Conservation (phyloP, 169 alveolate genomes). For the Plasmodium chabaudi region DNA sequence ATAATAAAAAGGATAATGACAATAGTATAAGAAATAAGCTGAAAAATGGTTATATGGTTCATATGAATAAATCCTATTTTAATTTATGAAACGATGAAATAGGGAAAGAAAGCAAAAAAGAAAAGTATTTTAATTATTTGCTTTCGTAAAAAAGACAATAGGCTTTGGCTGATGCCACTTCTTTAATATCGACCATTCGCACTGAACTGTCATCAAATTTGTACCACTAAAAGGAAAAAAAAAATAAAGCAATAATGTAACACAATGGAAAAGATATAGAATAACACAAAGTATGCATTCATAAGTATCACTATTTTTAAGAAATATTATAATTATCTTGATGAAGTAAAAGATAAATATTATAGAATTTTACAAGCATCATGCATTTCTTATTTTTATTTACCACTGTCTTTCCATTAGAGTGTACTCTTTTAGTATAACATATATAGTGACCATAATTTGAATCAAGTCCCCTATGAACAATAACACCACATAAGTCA, state of each 20-base stretch:
- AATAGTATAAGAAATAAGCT: no score
- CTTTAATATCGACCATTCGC: conserved; percentile 44
- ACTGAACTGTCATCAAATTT: conserved; percentile 66
- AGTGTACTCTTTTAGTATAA: conserved; percentile 57
- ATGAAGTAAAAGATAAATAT: background rate
- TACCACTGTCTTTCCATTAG: conserved; percentile 65
- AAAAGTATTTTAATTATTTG: conserved; percentile 20
- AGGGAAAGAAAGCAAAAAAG: background rate
- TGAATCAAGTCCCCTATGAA: conserved; percentile 50
- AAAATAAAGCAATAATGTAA: conserved; percentile 8
- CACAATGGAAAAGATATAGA: no score
- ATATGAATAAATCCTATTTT: no score
- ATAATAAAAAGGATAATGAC: no score
- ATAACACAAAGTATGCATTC: no score
- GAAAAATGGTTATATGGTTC: no score
- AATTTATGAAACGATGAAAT: background rate
- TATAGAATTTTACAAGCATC: background rate
- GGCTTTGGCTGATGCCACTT: conserved; percentile 70
- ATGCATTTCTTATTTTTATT: background rate
- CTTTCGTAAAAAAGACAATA: conserved; percentile 69
- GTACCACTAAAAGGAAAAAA: conserved; percentile 30
- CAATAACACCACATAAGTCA: conserved; percentile 53
- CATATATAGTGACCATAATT: conserved; percentile 68
- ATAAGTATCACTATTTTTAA: no score
- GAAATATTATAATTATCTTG: no score